phyloP scores from a whole-genome alignment of 192 early-diverging fungal genomes.

The Physocladia obscura region DNA sequence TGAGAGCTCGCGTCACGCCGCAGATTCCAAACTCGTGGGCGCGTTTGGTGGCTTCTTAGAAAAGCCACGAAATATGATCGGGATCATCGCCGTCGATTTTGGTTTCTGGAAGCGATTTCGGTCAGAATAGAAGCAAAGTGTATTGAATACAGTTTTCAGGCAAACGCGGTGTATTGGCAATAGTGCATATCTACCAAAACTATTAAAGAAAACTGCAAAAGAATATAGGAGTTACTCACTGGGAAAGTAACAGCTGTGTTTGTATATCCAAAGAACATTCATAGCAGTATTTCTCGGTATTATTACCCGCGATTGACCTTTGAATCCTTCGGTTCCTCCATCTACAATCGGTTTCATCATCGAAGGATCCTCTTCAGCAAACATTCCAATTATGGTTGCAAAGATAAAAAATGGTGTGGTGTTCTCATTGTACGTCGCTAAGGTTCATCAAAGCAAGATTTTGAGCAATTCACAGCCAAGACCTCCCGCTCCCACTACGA shows the following conservation, averaged over 20 bases:
- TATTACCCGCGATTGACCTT: constrained; percentile 92
- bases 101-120: constrained; percentile 72
- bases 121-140: constrained; percentile 92
- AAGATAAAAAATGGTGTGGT: constrained; percentile 74
- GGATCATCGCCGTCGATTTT: constrained; percentile 79
- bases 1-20: constrained; percentile 85
- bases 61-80: constrained; percentile 52
- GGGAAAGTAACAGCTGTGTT: constrained; percentile 83
- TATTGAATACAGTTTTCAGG: constrained; percentile 99
- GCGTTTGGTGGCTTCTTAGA: constrained; percentile 79
- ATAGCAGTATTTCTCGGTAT: constrained; percentile 81
- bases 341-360: constrained; percentile 88
- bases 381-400: constrained; percentile 78
- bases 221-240: too few relatives aligned
- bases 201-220: too few relatives aligned
- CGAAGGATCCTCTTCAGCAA: constrained; percentile 68
- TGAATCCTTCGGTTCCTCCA: constrained; percentile 95
- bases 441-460: constrained; percentile 89
- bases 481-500: constrained; percentile 73
- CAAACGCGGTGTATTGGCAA: constrained; percentile 94
- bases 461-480: constrained; percentile 98
- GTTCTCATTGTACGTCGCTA: constrained; percentile 75
- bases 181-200: constrained; percentile 77
- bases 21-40: constrained; percentile 81
- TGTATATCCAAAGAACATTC: constrained; percentile 95